Base-by-base conservation (phyloP, 208 protist genomes). In the Trypanosoma brucei region DNA sequence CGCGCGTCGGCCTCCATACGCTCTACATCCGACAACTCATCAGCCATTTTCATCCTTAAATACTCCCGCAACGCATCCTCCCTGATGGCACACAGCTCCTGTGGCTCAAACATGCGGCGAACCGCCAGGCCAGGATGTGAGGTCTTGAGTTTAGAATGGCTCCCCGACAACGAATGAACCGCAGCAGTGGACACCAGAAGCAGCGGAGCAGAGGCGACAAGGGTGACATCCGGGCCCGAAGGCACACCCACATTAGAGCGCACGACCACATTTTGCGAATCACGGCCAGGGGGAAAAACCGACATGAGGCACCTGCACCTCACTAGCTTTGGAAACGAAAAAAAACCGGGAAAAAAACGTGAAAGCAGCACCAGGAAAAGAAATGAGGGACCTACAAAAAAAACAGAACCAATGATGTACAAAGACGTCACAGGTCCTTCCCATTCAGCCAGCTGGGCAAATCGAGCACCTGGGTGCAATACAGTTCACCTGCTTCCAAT, bases 51-150 rank as follows among this genome's bases (percentile, higher is more conserved):
- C 11, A 66, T 39, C 39, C 72, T 35, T 22, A 45, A 39, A 51
- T 74, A 75, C 54, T 71, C 77, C 40, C 58, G 46, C n/a, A 62
- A 37, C 37, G 77, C 77, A 2, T 70, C 62, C 6, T 42, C 45
- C 38, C 45, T 56, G 13, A 71, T 62, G 4, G 51, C 44, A 49
- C 13, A 3, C 51, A 77, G 34, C 50, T 75, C 71, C 56, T 54
- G 62, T 3, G 60, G 55, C 38, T 63, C 55, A 59, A 67, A 65
- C 1, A 40, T 50, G 39, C 22, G 13, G 30, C 54, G n/a, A 36
- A 58, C 35, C 13, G 30, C 14, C 36, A 51, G 35, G 7, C 37
- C 2, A 14, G 31, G 1, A 58, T 36, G 31, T 7, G 5, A n/a
- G 2, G 54, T 35, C 40, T 48, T 48, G 8, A 48, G 14, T 48